A percentile compares a stretch with the other conserved stretches of the same genome.
Conservation (phyloP, 129 eudicot genomes). For the Sambucus nigra region DNA sequence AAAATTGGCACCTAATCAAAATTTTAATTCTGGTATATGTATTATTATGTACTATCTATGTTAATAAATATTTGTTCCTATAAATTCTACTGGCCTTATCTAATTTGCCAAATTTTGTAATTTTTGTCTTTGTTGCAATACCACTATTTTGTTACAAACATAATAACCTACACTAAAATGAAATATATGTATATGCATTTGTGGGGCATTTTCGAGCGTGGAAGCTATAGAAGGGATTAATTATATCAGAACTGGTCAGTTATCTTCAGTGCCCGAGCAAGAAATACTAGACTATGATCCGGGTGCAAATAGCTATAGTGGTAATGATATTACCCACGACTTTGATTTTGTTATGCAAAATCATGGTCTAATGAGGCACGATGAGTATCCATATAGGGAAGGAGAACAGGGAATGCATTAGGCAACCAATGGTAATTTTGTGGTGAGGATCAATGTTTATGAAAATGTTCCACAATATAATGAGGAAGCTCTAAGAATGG, state of each 20-base stretch:
- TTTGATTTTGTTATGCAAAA: constrained; percentile 25
- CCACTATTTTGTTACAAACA: too few relatives aligned
- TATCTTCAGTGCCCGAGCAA: constrained; percentile 44
- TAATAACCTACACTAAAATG: too few relatives aligned
- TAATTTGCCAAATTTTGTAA: too few relatives aligned
- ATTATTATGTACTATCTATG: too few relatives aligned
- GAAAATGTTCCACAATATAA: constrained; percentile 37
- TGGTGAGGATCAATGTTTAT: constrained; percentile 29
- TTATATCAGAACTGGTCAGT: constrained; percentile 29
- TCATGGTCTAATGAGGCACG: constrained; percentile 30
- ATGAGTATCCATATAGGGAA: constrained; percentile 35
- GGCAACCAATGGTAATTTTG: too few relatives aligned
- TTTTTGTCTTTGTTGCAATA: too few relatives aligned
- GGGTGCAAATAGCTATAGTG: constrained; percentile 29
- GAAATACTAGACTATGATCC: constrained; percentile 38
- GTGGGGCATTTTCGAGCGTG: constrained; percentile 63
- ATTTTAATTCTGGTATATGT: too few relatives aligned
- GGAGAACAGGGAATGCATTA: constrained; percentile 24
- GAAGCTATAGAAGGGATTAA: constrained; percentile 51
- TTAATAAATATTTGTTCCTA: too few relatives aligned
- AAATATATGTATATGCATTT: constrained; percentile 19
- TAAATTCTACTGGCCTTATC: too few relatives aligned
- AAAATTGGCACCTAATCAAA: too few relatives aligned
- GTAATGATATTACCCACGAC: constrained; percentile 32
- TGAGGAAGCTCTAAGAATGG: constrained; percentile 35